Base-by-base conservation (phyloP, 441 rosid genomes). In the Pelargonium cotyledonis region DNA sequence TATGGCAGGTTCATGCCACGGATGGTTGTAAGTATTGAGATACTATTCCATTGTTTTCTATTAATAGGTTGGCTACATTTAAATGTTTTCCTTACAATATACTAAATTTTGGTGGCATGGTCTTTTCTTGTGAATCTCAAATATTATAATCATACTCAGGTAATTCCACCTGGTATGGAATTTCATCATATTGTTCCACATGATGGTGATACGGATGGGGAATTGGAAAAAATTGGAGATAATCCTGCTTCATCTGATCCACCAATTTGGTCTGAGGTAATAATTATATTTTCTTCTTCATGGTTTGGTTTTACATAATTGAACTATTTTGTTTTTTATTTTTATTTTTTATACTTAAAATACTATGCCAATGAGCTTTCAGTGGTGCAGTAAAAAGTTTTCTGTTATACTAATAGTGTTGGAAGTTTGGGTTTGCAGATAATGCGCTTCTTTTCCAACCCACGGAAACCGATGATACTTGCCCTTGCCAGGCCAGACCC, bases 401-500 rank as follows among this genome's bases (percentile, higher is more conserved):
- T 49, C 55, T 14, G 55, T 49, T 49, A 49, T 11, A 49, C 14
- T 47, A 47, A 14, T 47, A 47, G 72, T 69, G 68, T 65, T 73
- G 31, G 40, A 62, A 67, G 64, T 63, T 60, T 58, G 18, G 63
- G 61, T 74, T 70, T 77, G 84, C 87, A 91, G 97, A 86, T 91
- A 80, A 91, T 88, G 97, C 91, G 92, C 67, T 89, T 91, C 84
- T 89, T 91, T 76, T 77, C 85, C 71, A 91, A 91, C 70, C 90
- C 97, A 4, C 87, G 96, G 51, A 91, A 91, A 81, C 97, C 96
- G 57, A 84, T 88, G 94, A 89, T 91, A 76, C 89, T 91, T 69
- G 97, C 96, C 21, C 96, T 91, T 75, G 97, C 97, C 8, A 84
- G 97, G 81, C 97, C 97, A 49, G 97, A 91, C 75, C 97, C 97